These are phyloP conservation scores for Isoetes taiwanensis DNA, from an alignment of 75 land plant genomes.

Conservation along the genomic window DNA sequence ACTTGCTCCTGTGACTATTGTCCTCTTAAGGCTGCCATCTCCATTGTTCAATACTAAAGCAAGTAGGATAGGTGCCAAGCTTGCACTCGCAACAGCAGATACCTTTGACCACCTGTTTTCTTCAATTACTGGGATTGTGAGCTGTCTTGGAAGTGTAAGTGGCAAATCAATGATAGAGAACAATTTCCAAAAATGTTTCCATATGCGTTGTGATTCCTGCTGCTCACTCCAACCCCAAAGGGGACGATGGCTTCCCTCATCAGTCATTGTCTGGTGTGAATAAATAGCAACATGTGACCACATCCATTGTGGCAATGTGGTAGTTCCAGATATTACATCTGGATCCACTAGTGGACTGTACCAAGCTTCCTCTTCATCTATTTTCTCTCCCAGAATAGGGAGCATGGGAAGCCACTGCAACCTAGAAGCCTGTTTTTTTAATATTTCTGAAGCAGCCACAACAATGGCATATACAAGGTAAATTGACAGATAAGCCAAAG, in stretches of 20 bases:
- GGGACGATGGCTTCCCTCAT: conserved; percentile 13
- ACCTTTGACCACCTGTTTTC: conserved; percentile 59
- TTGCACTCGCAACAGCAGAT: conserved; percentile 60
- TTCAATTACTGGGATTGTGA: conserved; percentile 74
- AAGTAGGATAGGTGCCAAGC: conserved; percentile 59
- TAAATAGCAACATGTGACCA: conserved; percentile 95
- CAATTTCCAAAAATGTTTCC: neutral
- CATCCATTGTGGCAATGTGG: conserved; percentile 76
- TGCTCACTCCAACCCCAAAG: conserved; percentile 79
- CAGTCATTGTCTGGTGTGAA: conserved; percentile 36
- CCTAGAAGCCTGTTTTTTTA: conserved; percentile 36
- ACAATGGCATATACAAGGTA: conserved; percentile 53
- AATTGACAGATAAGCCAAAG: conserved; percentile 49
- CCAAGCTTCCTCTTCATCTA: conserved; percentile 34
- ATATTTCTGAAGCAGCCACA: conserved; percentile 61
- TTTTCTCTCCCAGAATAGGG: conserved; percentile 30
- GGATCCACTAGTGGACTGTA: conserved; percentile 36
- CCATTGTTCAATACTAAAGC: conserved; percentile 39
- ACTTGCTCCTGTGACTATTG: conserved; percentile 23
- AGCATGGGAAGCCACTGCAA: conserved; percentile 32
- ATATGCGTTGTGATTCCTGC: conserved; percentile 12
- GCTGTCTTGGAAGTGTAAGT: conserved; percentile 52
- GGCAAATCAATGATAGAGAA: conserved; percentile 16
- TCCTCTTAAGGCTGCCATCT: conserved; percentile 8
- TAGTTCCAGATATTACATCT: conserved; percentile 8